Conservation (phyloP, 1,284 basidiomycete species). For the Pseudozyma hubeiensis region DNA sequence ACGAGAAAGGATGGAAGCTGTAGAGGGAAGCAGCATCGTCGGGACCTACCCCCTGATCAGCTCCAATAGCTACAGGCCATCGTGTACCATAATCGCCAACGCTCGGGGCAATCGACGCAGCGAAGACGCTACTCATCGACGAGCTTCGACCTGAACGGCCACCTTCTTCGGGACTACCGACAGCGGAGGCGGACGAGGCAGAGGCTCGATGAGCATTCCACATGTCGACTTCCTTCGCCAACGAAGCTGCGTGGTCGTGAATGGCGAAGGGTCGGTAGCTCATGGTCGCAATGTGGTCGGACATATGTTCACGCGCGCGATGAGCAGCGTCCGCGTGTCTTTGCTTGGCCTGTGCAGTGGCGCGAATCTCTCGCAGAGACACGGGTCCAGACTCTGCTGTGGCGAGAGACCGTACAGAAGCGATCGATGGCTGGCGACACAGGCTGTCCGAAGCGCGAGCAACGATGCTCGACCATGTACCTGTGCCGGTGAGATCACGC, state of each 20-base stretch:
- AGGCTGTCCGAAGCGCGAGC: conserved; percentile 43
- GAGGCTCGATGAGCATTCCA: conserved; percentile 11
- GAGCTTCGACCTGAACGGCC: conserved; percentile 13
- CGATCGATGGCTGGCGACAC: conserved; percentile 30
- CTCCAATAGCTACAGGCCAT: conserved; percentile 47
- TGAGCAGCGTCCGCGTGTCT: conserved; percentile 32
- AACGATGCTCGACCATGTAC: conserved; percentile 59
- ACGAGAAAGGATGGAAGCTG: background rate
- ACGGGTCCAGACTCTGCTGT: conserved; percentile 37
- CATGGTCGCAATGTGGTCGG: conserved; percentile 35
- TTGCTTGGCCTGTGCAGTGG: conserved; percentile 43
- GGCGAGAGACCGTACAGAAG: conserved; percentile 24
- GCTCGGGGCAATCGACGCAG: conserved; percentile 11
- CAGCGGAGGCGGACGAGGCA: conserved; percentile 2
- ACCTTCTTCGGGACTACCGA: background rate
- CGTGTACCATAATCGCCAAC: conserved; percentile 28
- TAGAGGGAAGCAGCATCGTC: conserved; percentile 14
- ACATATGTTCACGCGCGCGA: conserved; percentile 39
- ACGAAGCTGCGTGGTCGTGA: conserved; percentile 43
- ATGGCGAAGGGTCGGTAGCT: conserved; percentile 55
- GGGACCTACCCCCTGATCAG: conserved; percentile 19
- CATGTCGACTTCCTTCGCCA: conserved; percentile 9
- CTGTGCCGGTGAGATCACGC: conserved; percentile 52
- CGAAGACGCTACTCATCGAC: conserved; percentile 17
- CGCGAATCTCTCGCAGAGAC: conserved; percentile 52